Evolutionary conservation across 2,329 filamentous ascomycete species (phyloP).

Genomic region (Talaromyces verruculosus): DNA sequence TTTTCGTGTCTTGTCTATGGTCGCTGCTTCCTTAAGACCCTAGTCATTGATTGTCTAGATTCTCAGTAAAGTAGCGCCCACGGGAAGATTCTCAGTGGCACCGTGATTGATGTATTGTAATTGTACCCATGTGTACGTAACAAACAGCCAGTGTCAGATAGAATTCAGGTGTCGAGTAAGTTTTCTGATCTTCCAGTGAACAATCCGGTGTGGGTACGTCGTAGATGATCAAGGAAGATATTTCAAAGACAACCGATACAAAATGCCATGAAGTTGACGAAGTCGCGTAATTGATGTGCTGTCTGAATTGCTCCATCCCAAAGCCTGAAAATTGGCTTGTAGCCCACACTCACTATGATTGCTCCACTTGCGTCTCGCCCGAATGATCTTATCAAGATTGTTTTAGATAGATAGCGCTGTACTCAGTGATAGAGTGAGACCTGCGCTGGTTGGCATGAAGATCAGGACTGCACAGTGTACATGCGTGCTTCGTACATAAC

Average conservation of each 20-base stretch:
- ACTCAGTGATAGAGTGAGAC: not conserved
- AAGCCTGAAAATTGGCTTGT: not conserved
- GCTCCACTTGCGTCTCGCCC: not conserved
- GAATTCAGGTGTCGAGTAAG: not conserved
- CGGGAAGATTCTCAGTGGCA: not conserved
- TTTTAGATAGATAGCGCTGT: not conserved
- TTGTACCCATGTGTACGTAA: not conserved
- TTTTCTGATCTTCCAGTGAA: not conserved
- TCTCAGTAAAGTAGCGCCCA: not conserved
- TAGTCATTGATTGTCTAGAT: not conserved
- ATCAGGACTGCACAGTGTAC: not conserved
- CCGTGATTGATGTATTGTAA: not conserved
- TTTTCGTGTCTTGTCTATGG: not conserved
- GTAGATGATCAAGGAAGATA: not conserved
- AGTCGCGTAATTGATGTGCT: not conserved
- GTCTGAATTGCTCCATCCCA: not conserved
- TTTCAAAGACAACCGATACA: not conserved
- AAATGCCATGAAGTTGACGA: not conserved
- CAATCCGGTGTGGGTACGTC: not conserved
- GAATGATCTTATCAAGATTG: not conserved
- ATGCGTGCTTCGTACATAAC: not conserved
- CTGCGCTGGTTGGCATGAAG: not conserved
- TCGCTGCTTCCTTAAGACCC: not conserved
- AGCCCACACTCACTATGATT: not conserved
- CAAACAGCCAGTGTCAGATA: not conserved